A percentile compares a stretch with the other conserved stretches of the same genome.
Evolutionary conservation across 1,284 basidiomycete genomes (phyloP).

Genomic region (Chalciporus sp.): DNA sequence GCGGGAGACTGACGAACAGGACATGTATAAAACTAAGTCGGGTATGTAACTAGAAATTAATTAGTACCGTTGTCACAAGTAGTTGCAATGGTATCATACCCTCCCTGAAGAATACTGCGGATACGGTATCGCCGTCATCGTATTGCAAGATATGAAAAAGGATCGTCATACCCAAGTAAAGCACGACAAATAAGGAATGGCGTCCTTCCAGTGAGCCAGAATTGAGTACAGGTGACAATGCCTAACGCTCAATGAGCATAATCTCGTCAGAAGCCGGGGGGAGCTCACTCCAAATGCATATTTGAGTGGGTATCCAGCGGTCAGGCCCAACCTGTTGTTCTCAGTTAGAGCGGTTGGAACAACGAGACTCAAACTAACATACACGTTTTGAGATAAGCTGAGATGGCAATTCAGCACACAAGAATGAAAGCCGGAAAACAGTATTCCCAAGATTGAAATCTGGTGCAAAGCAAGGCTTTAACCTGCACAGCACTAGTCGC

Average conservation of each 20-base stretch:
- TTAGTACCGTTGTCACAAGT: slow-evolving; percentile 2
- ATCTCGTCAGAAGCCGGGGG: slow-evolving; percentile 3
- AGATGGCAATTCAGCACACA: slow-evolving; percentile 68
- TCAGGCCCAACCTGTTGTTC: slow-evolving; percentile 57
- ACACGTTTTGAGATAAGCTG: slow-evolving; percentile 72
- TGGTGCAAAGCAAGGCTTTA: slow-evolving; percentile 13
- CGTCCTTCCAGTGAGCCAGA: slow-evolving; percentile 58
- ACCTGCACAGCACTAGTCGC: neutral
- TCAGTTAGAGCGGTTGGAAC: neutral
- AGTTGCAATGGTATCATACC: slow-evolving; percentile 35
- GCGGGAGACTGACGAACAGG: slow-evolving; percentile 42
- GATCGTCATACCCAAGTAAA: slow-evolving; percentile 49
- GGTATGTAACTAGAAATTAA: slow-evolving; percentile 50
- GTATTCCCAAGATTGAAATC: slow-evolving; percentile 71
- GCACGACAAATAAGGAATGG: slow-evolving; percentile 52
- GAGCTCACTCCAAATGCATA: slow-evolving; percentile 40
- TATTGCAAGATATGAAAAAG: too few relatives aligned
- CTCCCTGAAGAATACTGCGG: slow-evolving; percentile 58
- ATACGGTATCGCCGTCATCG: slow-evolving; percentile 10
- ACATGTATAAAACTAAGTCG: slow-evolving; percentile 67
- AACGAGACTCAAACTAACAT: slow-evolving; percentile 1
- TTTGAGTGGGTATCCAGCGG: slow-evolving; percentile 69
- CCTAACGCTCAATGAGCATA: slow-evolving; percentile 18
- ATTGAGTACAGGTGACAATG: slow-evolving; percentile 51
- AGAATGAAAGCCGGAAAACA: slow-evolving; percentile 57